Percentiles rank a stretch among this genome's conserved stretches.
Evolutionary conservation across 371 early-diverging fungal genomes (phyloP).

Genomic region (Apophysomyces variabilis): DNA sequence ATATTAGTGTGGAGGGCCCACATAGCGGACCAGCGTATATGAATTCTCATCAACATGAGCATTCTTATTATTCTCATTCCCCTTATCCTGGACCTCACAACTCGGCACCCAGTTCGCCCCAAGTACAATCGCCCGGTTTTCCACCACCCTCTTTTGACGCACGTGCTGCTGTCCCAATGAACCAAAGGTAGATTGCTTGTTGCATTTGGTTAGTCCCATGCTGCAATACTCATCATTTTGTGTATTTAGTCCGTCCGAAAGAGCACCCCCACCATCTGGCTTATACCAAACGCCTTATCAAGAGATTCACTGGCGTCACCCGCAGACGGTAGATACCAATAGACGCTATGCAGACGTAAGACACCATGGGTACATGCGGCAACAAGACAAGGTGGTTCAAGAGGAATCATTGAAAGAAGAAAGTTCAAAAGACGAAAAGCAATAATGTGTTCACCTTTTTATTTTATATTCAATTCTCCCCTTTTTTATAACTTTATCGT

Average conservation of each 20-base stretch:
- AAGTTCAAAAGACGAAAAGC: constrained; percentile 2
- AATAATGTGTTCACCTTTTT: neutral
- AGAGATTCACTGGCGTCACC: constrained; percentile 6
- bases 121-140: constrained; percentile 7
- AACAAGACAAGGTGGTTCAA: constrained; percentile 1
- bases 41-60: constrained; percentile 8
- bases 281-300: constrained; percentile 9
- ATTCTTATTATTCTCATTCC: constrained; percentile 8
- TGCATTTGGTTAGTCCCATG: neutral
- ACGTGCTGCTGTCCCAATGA: constrained; percentile 4
- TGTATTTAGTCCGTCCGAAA: neutral
- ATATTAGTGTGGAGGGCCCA: constrained; percentile 1
- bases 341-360: constrained; percentile 3
- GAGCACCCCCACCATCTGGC: constrained; percentile 3
- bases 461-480: constrained; percentile 4
- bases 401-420: neutral
- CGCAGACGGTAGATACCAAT: neutral
- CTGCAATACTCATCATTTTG: no score
- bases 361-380: constrained; percentile 4
- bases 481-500: constrained; percentile 1
- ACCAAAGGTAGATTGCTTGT: neutral
- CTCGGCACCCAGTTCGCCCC: constrained; percentile 4
- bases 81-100: neutral
- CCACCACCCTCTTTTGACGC: constrained; percentile 5
- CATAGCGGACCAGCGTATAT: neutral